These are phyloP conservation scores for Firmiana major DNA, from an alignment of 345 rosid species.

Conservation along the genomic window DNA sequence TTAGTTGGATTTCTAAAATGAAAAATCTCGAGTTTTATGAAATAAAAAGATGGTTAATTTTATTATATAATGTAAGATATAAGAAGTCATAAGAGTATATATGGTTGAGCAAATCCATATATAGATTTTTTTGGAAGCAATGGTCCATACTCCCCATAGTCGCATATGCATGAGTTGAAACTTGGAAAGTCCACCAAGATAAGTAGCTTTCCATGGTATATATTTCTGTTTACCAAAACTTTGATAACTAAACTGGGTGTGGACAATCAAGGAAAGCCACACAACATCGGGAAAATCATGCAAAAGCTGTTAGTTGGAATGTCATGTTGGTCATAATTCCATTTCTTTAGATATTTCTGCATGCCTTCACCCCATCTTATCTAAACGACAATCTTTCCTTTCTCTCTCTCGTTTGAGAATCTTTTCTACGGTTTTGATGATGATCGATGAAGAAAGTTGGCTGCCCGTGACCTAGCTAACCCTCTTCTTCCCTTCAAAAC, in stretches of 20 bases:
- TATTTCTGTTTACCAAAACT: neutral
- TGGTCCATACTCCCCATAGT: neutral
- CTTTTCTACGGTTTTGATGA: neutral
- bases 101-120: too few species aligned
- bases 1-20: too few species aligned
- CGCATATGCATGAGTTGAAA: neutral
- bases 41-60: too few species aligned
- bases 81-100: too few species aligned
- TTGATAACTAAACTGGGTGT: neutral
- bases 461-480: conserved; percentile 18
- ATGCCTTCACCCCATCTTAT: conserved; percentile 2
- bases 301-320: conserved; percentile 14
- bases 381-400: neutral
- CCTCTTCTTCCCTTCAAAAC: neutral
- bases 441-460: neutral
- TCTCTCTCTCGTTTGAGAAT: neutral
- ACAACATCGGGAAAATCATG: neutral
- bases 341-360: conserved; percentile 14
- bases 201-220: neutral
- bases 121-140: too few species aligned
- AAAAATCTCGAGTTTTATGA: too few species aligned
- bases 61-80: too few species aligned
- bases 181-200: neutral
- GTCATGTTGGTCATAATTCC: conserved; percentile 10
- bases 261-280: conserved; percentile 6